Percentiles rank a stretch among this genome's conserved stretches.
These are phyloP conservation scores for Poronia punctata DNA, from an alignment of 495 filamentous ascomycete species.

Conservation along the genomic window DNA sequence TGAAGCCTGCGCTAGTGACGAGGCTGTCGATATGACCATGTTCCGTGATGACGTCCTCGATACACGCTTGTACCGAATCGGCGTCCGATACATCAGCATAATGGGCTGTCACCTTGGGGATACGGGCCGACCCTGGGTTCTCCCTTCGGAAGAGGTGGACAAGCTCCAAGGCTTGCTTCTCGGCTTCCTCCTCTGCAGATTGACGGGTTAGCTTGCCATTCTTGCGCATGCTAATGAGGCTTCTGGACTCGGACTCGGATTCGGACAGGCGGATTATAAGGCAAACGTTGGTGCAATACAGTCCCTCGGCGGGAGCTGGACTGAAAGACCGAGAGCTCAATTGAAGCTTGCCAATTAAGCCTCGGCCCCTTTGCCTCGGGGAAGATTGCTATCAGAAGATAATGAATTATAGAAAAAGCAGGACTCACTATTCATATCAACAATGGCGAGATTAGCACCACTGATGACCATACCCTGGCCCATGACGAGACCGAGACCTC, in stretches of 20 bases:
- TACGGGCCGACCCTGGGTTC: slow-evolving; percentile 56
- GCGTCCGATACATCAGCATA: slow-evolving; percentile 77
- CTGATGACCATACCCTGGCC: slow-evolving; percentile 78
- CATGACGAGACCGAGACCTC: slow-evolving; percentile 87
- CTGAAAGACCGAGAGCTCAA: too few relatives aligned
- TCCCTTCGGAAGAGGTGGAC: slow-evolving; percentile 66
- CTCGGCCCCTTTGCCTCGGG: too few relatives aligned
- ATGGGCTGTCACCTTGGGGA: slow-evolving; percentile 83
- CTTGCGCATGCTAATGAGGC: too few relatives aligned
- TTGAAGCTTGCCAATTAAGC: too few relatives aligned
- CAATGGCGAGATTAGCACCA: slow-evolving; percentile 84
- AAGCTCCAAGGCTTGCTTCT: slow-evolving; percentile 62
- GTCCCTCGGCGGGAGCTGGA: too few relatives aligned
- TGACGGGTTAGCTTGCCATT: background rate
- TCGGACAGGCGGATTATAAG: background rate
- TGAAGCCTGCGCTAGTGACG: slow-evolving; percentile 93
- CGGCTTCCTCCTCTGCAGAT: slow-evolving; percentile 70
- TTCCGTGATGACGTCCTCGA: slow-evolving; percentile 58
- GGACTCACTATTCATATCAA: slow-evolving; percentile 80
- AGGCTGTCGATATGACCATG: slow-evolving; percentile 84
- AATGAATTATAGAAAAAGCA: background rate
- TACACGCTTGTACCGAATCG: slow-evolving; percentile 62
- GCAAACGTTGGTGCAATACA: too few relatives aligned
- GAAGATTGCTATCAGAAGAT: too few relatives aligned
- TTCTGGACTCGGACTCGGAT: slow-evolving; percentile 6